Percentiles rank a stretch among this genome's conserved stretches.
Evolutionary conservation across 768 basidiomycete genomes (phyloP).

Genomic region (Boletus reticulatus): DNA sequence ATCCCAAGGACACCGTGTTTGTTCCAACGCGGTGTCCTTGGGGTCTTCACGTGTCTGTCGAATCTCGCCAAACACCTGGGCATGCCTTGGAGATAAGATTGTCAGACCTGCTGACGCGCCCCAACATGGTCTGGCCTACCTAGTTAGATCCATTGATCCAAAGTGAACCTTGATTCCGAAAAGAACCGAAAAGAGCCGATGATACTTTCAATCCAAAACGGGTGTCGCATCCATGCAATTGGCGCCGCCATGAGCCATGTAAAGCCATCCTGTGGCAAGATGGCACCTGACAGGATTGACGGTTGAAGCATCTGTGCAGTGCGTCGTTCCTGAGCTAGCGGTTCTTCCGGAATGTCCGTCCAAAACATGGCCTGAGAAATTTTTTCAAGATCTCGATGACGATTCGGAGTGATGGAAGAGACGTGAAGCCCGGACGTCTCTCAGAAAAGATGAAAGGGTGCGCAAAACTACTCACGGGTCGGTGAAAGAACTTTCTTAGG

Average conservation of each 20-base stretch:
- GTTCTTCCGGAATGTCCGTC: slow-evolving; percentile 3
- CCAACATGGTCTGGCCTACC: slow-evolving; percentile 13
- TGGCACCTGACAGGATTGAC: slow-evolving; percentile 19
- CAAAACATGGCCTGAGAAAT: slow-evolving; percentile 10
- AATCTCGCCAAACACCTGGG: slow-evolving; percentile 15
- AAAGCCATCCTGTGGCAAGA: slow-evolving; percentile 19
- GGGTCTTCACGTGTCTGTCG: not conserved
- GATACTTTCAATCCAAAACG: not conserved
- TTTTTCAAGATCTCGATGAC: slow-evolving; percentile 1
- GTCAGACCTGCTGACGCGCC: slow-evolving; percentile 18
- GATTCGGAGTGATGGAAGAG: slow-evolving; percentile 1
- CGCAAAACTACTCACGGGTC: not conserved
- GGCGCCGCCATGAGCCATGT: not conserved
- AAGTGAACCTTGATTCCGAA: slow-evolving; percentile 14
- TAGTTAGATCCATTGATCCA: slow-evolving; percentile 14
- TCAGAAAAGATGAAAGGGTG: not conserved
- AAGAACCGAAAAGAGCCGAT: slow-evolving; percentile 11
- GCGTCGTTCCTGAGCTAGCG: slow-evolving; percentile 7
- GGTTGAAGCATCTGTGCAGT: slow-evolving; percentile 11
- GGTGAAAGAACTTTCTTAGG: slow-evolving; percentile 5
- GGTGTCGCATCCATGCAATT: not conserved
- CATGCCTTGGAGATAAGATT: slow-evolving; percentile 15
- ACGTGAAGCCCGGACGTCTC: not conserved
- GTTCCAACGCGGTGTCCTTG: too few relatives aligned
- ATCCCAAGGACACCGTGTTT: slow-evolving; percentile 29